These are phyloP conservation scores for Botryotinia globosa DNA, from an alignment of 2,329 filamentous ascomycete species.

Conservation along the genomic window DNA sequence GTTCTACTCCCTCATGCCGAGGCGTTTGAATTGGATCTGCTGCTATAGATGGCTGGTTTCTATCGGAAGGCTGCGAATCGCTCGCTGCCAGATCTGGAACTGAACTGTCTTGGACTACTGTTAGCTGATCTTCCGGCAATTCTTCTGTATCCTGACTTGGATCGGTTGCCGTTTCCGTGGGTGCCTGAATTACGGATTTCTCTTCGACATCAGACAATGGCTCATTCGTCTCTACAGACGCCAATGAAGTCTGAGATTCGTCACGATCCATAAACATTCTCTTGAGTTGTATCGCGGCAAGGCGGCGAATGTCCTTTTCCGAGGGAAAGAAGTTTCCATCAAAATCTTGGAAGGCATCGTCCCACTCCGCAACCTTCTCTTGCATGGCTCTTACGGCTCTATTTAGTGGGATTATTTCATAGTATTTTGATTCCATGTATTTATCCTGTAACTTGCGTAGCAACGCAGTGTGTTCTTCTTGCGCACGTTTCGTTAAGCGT, in stretches of 20 bases:
- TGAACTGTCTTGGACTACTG: slow-evolving; percentile 58
- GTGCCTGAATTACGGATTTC: slow-evolving; percentile 39
- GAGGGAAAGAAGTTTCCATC: slow-evolving; percentile 89
- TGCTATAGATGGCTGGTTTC: background rate
- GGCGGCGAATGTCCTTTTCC: slow-evolving; percentile 89
- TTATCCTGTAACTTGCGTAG: slow-evolving; percentile 79
- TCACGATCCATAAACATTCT: slow-evolving; percentile 88
- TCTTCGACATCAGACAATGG: slow-evolving; percentile 48
- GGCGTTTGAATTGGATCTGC: background rate
- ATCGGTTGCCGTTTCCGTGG: slow-evolving; percentile 33
- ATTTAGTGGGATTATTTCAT: slow-evolving; percentile 94
- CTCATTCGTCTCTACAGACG: slow-evolving; percentile 64
- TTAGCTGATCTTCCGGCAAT: slow-evolving; percentile 60
- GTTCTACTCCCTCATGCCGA: slow-evolving; percentile 53
- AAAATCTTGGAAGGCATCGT: slow-evolving; percentile 83
- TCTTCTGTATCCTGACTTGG: slow-evolving; percentile 64
- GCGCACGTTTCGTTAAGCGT: slow-evolving; percentile 69
- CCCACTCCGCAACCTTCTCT: slow-evolving; percentile 91
- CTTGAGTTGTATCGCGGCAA: slow-evolving; percentile 88
- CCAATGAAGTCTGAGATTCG: slow-evolving; percentile 73
- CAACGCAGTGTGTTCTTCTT: slow-evolving; percentile 76
- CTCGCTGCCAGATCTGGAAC: background rate
- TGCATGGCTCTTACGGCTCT: slow-evolving; percentile 84
- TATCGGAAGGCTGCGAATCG: background rate
- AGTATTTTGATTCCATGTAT: slow-evolving; percentile 92